Percentiles rank a stretch among this genome's conserved stretches.
Conservation (phyloP, 2,329 filamentous ascomycete species). For the Diplodia corticola region DNA sequence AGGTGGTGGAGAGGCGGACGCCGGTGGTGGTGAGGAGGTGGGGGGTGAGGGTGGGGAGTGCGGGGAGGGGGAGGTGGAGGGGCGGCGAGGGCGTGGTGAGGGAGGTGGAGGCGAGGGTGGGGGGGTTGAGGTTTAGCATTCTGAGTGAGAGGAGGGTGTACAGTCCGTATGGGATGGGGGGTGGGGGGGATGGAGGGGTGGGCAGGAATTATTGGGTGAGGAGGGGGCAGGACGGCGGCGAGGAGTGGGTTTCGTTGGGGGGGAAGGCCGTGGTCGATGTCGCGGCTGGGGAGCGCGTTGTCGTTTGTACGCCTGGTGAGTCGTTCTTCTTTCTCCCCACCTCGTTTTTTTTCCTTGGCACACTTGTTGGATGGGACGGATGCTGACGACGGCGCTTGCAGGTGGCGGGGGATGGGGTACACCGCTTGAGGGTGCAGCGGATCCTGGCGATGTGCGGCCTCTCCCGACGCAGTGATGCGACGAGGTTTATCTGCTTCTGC, state of each 20-base stretch:
- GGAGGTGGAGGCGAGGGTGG: conserved; percentile 34
- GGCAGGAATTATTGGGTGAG: conserved; percentile 31
- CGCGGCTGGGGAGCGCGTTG: conserved; percentile 1
- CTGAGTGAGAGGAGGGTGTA: conserved; percentile 36
- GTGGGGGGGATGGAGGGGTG: conserved; percentile 35
- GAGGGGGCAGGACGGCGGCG: neutral
- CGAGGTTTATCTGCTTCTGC: neutral
- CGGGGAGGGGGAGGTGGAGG: conserved; percentile 32
- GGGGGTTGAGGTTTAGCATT: conserved; percentile 33
- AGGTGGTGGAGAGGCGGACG: conserved; percentile 39
- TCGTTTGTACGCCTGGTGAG: conserved; percentile 22
- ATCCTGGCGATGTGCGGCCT: neutral
- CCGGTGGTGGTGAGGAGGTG: conserved; percentile 38
- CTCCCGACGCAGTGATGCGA: neutral
- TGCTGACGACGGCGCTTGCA: neutral
- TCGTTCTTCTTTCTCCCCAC: neutral
- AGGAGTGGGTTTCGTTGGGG: conserved; percentile 19
- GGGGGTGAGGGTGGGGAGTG: conserved; percentile 33
- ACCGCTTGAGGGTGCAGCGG: neutral
- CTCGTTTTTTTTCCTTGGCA: too few relatives aligned
- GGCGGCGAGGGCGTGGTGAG: conserved; percentile 37
- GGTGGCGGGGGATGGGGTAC: conserved; percentile 18
- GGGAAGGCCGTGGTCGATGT: conserved; percentile 18
- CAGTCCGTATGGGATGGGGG: conserved; percentile 37
- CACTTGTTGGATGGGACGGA: neutral